A percentile compares a stretch with the other conserved stretches of the same genome.
Conservation (phyloP, 305 asterid genomes). For the Solanum hybrid region DNA sequence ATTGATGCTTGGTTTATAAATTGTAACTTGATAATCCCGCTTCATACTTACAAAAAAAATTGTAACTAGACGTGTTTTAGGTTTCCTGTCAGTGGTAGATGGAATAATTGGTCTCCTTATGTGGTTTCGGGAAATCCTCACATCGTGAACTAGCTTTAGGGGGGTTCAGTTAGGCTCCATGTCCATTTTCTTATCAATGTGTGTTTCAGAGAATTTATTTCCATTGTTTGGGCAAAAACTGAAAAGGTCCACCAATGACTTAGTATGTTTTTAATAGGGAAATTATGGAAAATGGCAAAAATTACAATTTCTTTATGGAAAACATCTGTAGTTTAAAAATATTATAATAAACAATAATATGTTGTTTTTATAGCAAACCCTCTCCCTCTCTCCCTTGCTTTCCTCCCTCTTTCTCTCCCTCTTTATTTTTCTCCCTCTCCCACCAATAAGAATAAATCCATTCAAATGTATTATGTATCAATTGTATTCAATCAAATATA, state of each 20-base stretch:
- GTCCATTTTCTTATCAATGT: background rate
- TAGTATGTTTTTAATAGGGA: background rate
- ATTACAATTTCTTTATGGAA: background rate
- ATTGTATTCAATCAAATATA: background rate
- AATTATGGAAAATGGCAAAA: background rate
- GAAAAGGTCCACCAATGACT: background rate
- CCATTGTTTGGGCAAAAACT: background rate
- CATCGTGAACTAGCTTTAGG: background rate
- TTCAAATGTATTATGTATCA: background rate
- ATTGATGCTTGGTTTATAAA: background rate
- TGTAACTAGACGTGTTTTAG: background rate
- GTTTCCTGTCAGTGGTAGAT: background rate
- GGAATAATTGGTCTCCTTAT: background rate
- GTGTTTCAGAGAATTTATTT: background rate
- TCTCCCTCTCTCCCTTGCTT: background rate
- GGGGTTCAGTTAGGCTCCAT: background rate
- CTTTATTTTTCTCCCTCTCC: background rate
- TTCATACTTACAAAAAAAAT: background rate
- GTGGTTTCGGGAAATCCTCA: background rate
- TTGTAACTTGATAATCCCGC: background rate
- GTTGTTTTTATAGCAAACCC: background rate
- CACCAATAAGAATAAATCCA: background rate
- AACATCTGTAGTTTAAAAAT: background rate
- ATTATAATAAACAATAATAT: too few species aligned
- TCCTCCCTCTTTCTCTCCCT: background rate